These are phyloP conservation scores for Carnegiea gigantea DNA, from an alignment of 179 eudicot species.

Conservation along the genomic window DNA sequence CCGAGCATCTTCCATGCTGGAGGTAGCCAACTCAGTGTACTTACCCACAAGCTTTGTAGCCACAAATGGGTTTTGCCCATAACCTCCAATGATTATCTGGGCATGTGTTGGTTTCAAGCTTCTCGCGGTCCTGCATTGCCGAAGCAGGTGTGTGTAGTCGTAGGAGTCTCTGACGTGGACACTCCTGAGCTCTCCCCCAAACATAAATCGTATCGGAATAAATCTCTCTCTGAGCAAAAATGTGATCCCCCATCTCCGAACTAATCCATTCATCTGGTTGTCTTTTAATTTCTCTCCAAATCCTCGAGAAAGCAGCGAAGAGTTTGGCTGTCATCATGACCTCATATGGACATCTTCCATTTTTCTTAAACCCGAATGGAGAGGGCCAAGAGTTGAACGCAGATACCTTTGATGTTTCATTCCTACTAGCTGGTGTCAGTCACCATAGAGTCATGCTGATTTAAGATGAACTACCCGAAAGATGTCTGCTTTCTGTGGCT, in stretches of 20 bases:
- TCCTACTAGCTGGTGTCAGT: too few relatives aligned
- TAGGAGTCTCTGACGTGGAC: slow-evolving; percentile 19
- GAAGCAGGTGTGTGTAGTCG: slow-evolving; percentile 22
- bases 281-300: neutral
- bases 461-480: neutral
- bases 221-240: neutral
- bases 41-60: slow-evolving; percentile 28
- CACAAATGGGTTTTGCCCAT: slow-evolving; percentile 31
- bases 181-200: neutral
- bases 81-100: slow-evolving; percentile 35
- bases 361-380: neutral
- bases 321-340: neutral
- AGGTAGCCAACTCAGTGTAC: neutral
- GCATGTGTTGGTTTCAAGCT: slow-evolving; percentile 27
- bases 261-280: slow-evolving; percentile 1
- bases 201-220: neutral
- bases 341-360: neutral
- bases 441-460: too few relatives aligned
- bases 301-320: neutral
- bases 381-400: neutral
- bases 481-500: neutral
- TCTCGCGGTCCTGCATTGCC: slow-evolving; percentile 2
- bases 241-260: neutral
- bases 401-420: neutral
- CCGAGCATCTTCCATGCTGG: slow-evolving; percentile 26